phyloP scores from a whole-genome alignment of 805 yeast genomes.

The Candida ficus region DNA sequence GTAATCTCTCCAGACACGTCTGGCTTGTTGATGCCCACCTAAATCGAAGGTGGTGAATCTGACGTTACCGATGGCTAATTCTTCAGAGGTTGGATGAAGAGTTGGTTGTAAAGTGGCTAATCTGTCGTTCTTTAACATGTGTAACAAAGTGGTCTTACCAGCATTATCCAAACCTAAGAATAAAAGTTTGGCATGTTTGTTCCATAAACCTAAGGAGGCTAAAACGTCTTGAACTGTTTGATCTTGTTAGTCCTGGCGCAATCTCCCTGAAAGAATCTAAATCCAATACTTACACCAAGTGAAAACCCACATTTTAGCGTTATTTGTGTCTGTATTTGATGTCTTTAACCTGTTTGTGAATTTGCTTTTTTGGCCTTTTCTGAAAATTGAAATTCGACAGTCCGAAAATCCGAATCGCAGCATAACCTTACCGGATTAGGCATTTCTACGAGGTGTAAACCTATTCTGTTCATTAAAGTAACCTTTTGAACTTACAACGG shows the following conservation, averaged over 20 bases:
- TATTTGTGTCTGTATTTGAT: background rate
- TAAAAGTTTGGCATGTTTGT: conserved; percentile 93
- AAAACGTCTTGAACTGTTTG: conserved; percentile 44
- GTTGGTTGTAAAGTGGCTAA: conserved; percentile 97
- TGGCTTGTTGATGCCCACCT: conserved; percentile 98
- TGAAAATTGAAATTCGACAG: background rate
- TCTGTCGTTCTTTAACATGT: conserved; percentile 90
- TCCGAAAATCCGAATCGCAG: background rate
- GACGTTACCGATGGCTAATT: conserved; percentile 91
- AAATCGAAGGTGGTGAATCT: conserved; percentile 97
- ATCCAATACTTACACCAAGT: conserved; percentile 35
- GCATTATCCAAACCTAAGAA: conserved; percentile 97
- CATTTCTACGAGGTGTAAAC: background rate
- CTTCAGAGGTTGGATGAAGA: conserved; percentile 97
- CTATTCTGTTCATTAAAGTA: background rate
- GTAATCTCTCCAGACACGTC: conserved; percentile 98
- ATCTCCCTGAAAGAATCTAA: too few relatives aligned
- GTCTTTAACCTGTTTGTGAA: background rate
- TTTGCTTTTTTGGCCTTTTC: conserved; percentile 1
- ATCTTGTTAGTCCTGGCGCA: conserved; percentile 2
- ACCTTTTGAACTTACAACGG: conserved; percentile 3
- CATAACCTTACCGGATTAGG: background rate
- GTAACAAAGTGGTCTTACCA: conserved; percentile 88
- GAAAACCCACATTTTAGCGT: conserved; percentile 36
- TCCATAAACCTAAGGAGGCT: conserved; percentile 78